Evolutionary conservation across 148 eudicot genomes (phyloP), one percentile per base, ranked within the genome.

Genomic region (Tetragonia tetragonoides): DNA sequence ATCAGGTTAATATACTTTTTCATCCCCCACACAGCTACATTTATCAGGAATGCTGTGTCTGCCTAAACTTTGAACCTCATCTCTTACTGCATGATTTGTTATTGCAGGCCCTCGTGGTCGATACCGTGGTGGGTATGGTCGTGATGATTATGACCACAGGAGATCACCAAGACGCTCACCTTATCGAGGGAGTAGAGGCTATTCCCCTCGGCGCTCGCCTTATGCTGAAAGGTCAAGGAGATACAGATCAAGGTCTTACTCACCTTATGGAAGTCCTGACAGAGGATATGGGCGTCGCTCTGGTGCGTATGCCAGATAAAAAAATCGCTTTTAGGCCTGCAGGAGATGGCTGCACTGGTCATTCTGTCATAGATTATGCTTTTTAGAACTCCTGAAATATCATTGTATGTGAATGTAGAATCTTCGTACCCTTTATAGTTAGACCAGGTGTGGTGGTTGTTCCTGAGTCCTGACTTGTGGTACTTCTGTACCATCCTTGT

Each of bases 121-220:
- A 79, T 75, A 67, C 60, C 94, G 89, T 74, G 94, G 93, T 73
- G 89, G 92, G 17, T 84, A 85, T 73, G 83, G 95, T 5, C 97
- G 97, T 46, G 94, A 95, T 81, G 94, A 91, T 78, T 90, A 90
- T 81, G 92, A 89, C 34, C 87, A 85, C 81, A 85, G 91, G 65
- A 92, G 98, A 80, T 93, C 99, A 67, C 96, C 98, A n/a, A 89
- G 97, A 84, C 91, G 89, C 28, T 87, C 98, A 0, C 93, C 97
- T 10, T 93, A 91, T 76, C 85, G 91, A 78, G 89, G 93, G 66
- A 78, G 95, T 40, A 88, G 92, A 20, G 97, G 89, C 68, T 92
- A 89, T 76, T 94, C 97, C n/a, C 95, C 95, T 42, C 85, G 90
- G 34, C 85, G 84, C 24, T 90, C 98, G 6, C 97, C 95, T 61